phyloP scores from a whole-genome alignment of 345 rosid genomes.

The Barbarea vulgaris region DNA sequence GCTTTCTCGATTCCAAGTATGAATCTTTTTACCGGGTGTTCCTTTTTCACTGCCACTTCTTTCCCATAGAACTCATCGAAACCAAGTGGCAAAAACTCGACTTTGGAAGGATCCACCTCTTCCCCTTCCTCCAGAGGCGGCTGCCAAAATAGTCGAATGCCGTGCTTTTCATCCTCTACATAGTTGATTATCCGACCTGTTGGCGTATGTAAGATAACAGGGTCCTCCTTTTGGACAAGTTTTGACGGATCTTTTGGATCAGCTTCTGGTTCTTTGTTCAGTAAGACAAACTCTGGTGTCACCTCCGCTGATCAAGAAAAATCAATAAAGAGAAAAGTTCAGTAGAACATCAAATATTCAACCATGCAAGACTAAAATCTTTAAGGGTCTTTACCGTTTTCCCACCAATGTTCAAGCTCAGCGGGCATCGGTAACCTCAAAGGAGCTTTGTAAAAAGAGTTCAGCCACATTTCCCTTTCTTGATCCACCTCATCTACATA shows the following conservation, averaged over 20 bases:
- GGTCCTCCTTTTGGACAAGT: slow-evolving; percentile 70
- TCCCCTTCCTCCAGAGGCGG: slow-evolving; percentile 77
- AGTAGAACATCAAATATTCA: not conserved
- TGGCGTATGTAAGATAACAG: slow-evolving; percentile 77
- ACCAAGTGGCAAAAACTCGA: slow-evolving; percentile 82
- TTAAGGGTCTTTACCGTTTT: slow-evolving; percentile 51
- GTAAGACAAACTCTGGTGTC: slow-evolving; percentile 72
- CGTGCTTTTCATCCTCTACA: slow-evolving; percentile 84
- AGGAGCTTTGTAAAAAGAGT: slow-evolving; percentile 91
- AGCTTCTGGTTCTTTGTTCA: slow-evolving; percentile 85
- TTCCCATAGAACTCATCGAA: slow-evolving; percentile 83
- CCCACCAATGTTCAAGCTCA: slow-evolving; percentile 97
- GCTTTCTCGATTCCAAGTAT: slow-evolving; percentile 55
- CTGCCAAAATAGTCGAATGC: slow-evolving; percentile 86
- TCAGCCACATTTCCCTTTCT: slow-evolving; percentile 95
- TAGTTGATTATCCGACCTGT: slow-evolving; percentile 81
- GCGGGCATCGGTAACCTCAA: slow-evolving; percentile 93
- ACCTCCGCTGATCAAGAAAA: slow-evolving; percentile 56
- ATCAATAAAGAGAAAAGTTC: not conserved
- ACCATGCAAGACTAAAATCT: slow-evolving; percentile 18
- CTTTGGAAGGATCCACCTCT: slow-evolving; percentile 63
- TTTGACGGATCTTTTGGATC: slow-evolving; percentile 87
- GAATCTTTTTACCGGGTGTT: slow-evolving; percentile 49
- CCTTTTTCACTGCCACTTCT: slow-evolving; percentile 50
- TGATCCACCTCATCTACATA: slow-evolving; percentile 84